Conservation (phyloP, 2,329 filamentous ascomycete genomes). For the Coniella lustricola region DNA sequence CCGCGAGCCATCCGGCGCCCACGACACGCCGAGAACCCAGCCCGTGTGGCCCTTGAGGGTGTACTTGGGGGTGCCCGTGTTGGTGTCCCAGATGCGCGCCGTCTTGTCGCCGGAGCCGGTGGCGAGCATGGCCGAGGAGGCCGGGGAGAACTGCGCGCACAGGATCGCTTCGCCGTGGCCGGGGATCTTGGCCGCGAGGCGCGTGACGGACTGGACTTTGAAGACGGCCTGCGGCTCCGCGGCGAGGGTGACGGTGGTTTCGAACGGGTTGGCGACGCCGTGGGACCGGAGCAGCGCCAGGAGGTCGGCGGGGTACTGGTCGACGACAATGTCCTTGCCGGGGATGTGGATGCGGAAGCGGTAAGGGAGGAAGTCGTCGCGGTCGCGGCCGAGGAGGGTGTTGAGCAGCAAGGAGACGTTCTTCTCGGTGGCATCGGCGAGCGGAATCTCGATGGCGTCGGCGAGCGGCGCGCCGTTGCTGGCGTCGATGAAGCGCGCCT, state of each 20-base stretch:
- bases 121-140: conserved; percentile 67
- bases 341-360: conserved; percentile 55
- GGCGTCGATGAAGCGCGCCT: conserved; percentile 78
- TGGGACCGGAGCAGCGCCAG: conserved; percentile 47
- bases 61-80: conserved; percentile 81
- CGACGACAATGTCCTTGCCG: conserved; percentile 44
- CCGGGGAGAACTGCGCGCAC: conserved; percentile 76
- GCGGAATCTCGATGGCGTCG: conserved; percentile 65
- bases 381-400: conserved; percentile 60
- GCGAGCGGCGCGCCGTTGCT: conserved; percentile 63
- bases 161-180: conserved; percentile 92
- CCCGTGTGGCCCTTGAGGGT: conserved; percentile 82
- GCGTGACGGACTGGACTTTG: conserved; percentile 82
- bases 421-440: conserved; percentile 79
- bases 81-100: conserved; percentile 88
- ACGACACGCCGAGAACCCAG: conserved; percentile 84
- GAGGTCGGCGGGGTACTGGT: conserved; percentile 50
- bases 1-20: conserved; percentile 73
- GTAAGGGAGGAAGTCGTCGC: conserved; percentile 54
- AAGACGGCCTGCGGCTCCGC: conserved; percentile 85
- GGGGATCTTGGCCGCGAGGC: conserved; percentile 80
- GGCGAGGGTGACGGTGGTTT: conserved; percentile 43
- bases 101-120: conserved; percentile 89
- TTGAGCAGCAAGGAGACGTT: conserved; percentile 86
- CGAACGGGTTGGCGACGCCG: conserved; percentile 52